A percentile compares a stretch with the other conserved stretches of the same genome.
phyloP scores from a whole-genome alignment of 2,329 filamentous ascomycete genomes.

The Botrytis tulipae region DNA sequence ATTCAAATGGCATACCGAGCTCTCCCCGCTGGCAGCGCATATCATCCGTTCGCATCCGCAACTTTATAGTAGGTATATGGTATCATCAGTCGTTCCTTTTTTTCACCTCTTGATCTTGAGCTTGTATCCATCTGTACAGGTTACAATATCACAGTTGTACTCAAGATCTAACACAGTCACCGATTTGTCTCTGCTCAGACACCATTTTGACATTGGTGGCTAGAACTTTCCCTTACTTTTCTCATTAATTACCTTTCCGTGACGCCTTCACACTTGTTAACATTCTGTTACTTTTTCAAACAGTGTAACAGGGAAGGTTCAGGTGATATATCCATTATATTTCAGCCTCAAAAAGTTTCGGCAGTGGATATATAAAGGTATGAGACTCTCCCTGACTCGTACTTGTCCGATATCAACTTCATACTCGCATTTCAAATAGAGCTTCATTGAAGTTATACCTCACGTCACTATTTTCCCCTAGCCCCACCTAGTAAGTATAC shows the following conservation, averaged over 20 bases:
- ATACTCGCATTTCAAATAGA: background rate
- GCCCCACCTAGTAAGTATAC: background rate
- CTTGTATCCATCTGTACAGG: background rate
- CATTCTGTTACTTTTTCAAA: constrained; percentile 28
- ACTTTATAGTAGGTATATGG: background rate
- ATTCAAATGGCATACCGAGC: constrained; percentile 7
- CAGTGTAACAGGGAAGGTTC: constrained; percentile 15
- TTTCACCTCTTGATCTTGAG: constrained; percentile 2
- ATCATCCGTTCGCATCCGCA: background rate
- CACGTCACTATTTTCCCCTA: background rate
- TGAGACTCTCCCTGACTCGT: background rate
- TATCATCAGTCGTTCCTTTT: constrained; percentile 8
- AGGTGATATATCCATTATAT: constrained; percentile 16
- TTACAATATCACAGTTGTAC: constrained; percentile 11
- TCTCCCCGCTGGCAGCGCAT: constrained; percentile 2
- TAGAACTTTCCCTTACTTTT: constrained; percentile 29
- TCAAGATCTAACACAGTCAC: background rate
- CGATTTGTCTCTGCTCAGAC: constrained; percentile 17
- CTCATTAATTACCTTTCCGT: constrained; percentile 30
- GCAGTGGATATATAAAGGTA: constrained; percentile 19
- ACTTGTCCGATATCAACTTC: constrained; percentile 4
- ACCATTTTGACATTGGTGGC: constrained; percentile 25
- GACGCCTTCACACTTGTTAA: background rate
- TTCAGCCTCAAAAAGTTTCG: constrained; percentile 13
- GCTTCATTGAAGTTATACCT: constrained; percentile 1